phyloP scores from a whole-genome alignment of 495 filamentous ascomycete species.

The Aspergillus haitiensis region DNA sequence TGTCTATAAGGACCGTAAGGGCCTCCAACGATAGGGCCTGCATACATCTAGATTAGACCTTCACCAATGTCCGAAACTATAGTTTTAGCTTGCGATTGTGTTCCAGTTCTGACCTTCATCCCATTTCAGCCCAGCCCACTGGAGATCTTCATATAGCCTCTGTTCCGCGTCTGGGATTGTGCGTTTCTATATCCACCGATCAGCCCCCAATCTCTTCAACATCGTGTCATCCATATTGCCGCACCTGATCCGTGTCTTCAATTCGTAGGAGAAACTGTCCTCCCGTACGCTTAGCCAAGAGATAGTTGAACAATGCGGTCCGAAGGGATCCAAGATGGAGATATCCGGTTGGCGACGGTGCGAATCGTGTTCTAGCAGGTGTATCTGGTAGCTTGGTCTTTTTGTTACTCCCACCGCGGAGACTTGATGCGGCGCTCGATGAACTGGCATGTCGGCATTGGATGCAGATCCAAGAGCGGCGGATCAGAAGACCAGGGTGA shows the following conservation, averaged over 20 bases:
- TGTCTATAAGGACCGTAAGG: conserved; percentile 84
- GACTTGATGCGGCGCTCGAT: conserved; percentile 32
- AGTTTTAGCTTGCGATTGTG: background rate
- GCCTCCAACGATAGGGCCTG: conserved; percentile 78
- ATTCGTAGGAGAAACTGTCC: conserved; percentile 92
- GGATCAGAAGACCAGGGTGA: conserved; percentile 30
- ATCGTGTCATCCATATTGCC: conserved; percentile 17
- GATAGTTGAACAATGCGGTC: conserved; percentile 90
- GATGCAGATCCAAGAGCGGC: conserved; percentile 44
- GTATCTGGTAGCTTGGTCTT: conserved; percentile 50
- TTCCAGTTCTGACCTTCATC: conserved; percentile 68
- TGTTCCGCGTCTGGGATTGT: conserved; percentile 76
- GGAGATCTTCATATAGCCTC: conserved; percentile 71
- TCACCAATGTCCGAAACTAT: background rate
- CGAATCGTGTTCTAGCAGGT: conserved; percentile 89
- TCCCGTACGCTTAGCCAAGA: conserved; percentile 81
- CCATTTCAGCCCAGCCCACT: conserved; percentile 89
- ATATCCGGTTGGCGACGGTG: conserved; percentile 91
- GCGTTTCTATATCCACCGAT: conserved; percentile 59
- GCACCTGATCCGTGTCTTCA: conserved; percentile 93
- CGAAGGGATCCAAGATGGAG: conserved; percentile 88
- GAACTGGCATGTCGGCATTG: conserved; percentile 39
- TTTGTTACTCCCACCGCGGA: conserved; percentile 29
- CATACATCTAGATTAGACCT: conserved; percentile 8
- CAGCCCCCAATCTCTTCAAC: conserved; percentile 26